A percentile compares a stretch with the other conserved stretches of the same genome.
Conservation (phyloP, 2,329 filamentous ascomycete species). For the Corinectria fuckeliana region DNA sequence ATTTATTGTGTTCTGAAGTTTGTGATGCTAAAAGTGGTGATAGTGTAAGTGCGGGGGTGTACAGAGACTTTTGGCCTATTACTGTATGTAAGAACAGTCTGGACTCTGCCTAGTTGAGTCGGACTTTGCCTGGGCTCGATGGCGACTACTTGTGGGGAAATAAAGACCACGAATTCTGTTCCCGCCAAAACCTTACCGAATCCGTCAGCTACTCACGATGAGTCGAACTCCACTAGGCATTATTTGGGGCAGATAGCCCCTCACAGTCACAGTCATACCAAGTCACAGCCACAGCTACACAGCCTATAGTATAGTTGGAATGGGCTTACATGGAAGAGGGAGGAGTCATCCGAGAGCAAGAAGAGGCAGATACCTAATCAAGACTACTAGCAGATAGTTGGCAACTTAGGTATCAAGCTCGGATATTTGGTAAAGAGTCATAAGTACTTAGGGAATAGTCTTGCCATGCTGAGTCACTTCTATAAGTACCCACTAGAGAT, state of each 20-base stretch:
- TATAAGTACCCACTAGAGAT: neutral
- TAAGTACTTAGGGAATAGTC: too few species aligned
- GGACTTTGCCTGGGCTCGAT: neutral
- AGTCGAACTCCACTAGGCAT: constrained; percentile 28
- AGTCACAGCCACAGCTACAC: too few species aligned
- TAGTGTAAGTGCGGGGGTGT: too few species aligned
- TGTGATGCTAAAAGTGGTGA: too few species aligned
- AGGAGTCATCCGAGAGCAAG: neutral
- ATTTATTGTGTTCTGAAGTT: too few species aligned
- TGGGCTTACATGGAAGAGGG: too few species aligned
- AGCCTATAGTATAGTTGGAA: too few species aligned
- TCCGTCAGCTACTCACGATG: constrained; percentile 29
- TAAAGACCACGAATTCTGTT: too few species aligned
- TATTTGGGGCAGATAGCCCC: constrained; percentile 3
- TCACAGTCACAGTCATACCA: constrained; percentile 5
- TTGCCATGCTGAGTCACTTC: constrained; percentile 8
- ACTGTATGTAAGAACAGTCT: too few species aligned
- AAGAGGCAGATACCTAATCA: neutral
- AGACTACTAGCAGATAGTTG: too few species aligned
- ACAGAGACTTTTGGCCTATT: too few species aligned
- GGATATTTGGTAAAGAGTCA: constrained; percentile 7
- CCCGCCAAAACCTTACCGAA: constrained; percentile 19
- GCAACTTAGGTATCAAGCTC: neutral
- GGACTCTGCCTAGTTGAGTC: neutral
- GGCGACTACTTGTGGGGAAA: neutral